A percentile compares a stretch with the other conserved stretches of the same genome.
Evolutionary conservation across 306 rosid species (phyloP).

Genomic region (Malus sylvestris): DNA sequence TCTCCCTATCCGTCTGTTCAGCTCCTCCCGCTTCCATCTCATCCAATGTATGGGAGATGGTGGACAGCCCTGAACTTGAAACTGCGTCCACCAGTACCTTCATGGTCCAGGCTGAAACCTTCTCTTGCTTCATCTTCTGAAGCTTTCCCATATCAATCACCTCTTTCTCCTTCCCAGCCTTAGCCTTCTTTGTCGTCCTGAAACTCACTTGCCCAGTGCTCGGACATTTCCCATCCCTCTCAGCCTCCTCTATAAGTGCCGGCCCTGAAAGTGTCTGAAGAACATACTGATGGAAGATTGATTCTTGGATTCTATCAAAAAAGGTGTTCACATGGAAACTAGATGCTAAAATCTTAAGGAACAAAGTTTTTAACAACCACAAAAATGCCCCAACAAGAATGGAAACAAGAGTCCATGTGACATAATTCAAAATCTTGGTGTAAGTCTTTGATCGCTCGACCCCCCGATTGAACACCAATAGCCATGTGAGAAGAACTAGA

Average conservation of each 20-base stretch:
- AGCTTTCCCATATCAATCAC: constrained; percentile 67
- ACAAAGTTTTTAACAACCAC: constrained; percentile 63
- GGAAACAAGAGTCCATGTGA: constrained; percentile 67
- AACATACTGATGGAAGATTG: constrained; percentile 76
- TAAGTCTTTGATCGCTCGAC: constrained; percentile 37
- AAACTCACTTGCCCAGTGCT: constrained; percentile 63
- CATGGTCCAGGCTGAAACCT: constrained; percentile 96
- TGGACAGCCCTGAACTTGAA: constrained; percentile 68
- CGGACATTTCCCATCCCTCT: constrained; percentile 35
- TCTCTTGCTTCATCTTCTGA: constrained; percentile 74
- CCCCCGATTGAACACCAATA: constrained; percentile 43
- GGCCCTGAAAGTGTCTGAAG: constrained; percentile 74
- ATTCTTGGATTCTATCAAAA: constrained; percentile 87
- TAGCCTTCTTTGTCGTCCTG: constrained; percentile 44
- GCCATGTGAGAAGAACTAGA: constrained; percentile 69
- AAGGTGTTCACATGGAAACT: constrained; percentile 74
- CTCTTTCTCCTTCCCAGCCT: constrained; percentile 35
- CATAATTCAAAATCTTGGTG: constrained; percentile 33
- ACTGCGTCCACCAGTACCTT: constrained; percentile 82
- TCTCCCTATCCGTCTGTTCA: constrained; percentile 57
- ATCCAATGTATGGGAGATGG: constrained; percentile 58
- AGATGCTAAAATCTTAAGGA: constrained; percentile 65
- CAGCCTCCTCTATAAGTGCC: constrained; percentile 60
- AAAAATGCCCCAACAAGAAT: constrained; percentile 64
- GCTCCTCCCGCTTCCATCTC: constrained; percentile 37